These are phyloP conservation scores for Prototheca stagnorum DNA, from an alignment of 163 green algal genomes.

Conservation along the genomic window DNA sequence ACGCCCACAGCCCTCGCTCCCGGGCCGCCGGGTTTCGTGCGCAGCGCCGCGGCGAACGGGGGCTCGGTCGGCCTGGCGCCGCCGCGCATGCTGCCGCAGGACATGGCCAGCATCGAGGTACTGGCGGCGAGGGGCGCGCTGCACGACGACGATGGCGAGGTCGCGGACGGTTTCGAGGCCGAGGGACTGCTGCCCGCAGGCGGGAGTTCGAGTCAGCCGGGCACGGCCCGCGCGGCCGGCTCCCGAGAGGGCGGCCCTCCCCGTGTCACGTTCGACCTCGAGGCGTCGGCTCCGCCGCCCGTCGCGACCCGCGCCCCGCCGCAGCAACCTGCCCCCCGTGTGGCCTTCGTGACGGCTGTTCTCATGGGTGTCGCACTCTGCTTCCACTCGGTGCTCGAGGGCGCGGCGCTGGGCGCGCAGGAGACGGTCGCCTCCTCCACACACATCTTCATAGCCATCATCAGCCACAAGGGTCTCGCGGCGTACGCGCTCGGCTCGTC, in stretches of 20 bases:
- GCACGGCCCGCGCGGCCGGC: no score
- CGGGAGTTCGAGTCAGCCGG: no score
- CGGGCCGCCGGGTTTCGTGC: no score
- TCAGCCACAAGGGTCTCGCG: constrained; percentile 60
- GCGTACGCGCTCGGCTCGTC: constrained; percentile 61
- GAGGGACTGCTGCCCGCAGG: no score
- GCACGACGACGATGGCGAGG: no score
- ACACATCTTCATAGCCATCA: constrained; percentile 74
- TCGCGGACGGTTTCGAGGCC: no score
- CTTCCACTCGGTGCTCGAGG: constrained; percentile 63
- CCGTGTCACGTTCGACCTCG: not conserved
- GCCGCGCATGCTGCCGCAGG: no score
- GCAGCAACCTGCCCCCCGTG: not conserved
- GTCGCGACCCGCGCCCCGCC: no score
- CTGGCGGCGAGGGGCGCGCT: no score
- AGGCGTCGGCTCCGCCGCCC: not conserved
- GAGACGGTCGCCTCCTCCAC: constrained; percentile 31
- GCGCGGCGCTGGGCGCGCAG: constrained; percentile 50
- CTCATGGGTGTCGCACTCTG: constrained; percentile 60
- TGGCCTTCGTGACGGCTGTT: constrained; percentile 50
- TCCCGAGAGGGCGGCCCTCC: not conserved
- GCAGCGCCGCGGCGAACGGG: not conserved
- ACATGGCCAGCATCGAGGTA: no score
- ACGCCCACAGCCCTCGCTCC: no score
- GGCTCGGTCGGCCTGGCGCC: constrained; percentile 3